A percentile compares a stretch with the other conserved stretches of the same genome.
Conservation (phyloP, 805 yeast species). For the Wickerhamomyces chaumierensis region DNA sequence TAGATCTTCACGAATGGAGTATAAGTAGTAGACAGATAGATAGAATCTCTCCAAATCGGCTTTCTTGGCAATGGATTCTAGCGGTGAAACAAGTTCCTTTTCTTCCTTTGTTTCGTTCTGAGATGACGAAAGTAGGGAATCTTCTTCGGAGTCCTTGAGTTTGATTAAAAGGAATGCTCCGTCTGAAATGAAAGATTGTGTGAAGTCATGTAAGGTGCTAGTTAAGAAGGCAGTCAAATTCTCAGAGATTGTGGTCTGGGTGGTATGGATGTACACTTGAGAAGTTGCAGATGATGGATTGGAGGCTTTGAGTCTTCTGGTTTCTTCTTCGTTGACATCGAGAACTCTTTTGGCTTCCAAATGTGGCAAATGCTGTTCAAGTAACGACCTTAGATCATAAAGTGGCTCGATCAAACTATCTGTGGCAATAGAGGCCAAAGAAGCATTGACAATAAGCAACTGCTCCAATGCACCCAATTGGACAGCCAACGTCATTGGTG, state of each 20-base stretch:
- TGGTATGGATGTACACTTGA: conserved; percentile 13
- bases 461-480: conserved; percentile 65
- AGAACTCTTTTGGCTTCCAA: conserved; percentile 39
- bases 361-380: conserved; percentile 58
- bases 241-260: conserved; percentile 13
- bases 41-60: conserved; percentile 87
- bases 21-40: conserved; percentile 59
- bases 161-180: conserved; percentile 57
- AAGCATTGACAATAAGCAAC: conserved; percentile 49
- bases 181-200: conserved; percentile 45
- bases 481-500: conserved; percentile 47
- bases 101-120: conserved; percentile 23
- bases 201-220: conserved; percentile 35
- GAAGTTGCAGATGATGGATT: conserved; percentile 9
- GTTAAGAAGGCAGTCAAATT: conserved; percentile 22
- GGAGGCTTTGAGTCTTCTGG: conserved; percentile 21
- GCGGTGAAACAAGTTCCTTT: conserved; percentile 21
- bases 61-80: conserved; percentile 56
- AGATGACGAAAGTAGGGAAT: conserved; percentile 48
- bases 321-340: conserved; percentile 35
- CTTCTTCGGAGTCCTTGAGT: conserved; percentile 67
- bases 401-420: conserved; percentile 32
- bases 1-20: conserved; percentile 46
- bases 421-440: conserved; percentile 33
- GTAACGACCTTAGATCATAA: conserved; percentile 54